Conservation (phyloP, 768 basidiomycete genomes). For the Calocera viscosa region DNA sequence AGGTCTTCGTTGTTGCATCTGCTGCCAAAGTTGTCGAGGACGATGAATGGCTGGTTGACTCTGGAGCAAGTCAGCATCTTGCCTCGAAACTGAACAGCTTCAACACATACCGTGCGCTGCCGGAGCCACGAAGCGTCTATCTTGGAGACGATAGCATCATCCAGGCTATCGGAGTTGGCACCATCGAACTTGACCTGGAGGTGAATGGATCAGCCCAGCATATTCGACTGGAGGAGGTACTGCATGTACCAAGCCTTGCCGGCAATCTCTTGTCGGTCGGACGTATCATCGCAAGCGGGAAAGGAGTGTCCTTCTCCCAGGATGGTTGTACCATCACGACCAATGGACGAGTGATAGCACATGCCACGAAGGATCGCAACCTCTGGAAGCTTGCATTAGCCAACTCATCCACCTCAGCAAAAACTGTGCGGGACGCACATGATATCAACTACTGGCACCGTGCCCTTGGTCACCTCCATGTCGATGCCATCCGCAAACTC, state of each 20-base stretch:
- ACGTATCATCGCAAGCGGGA: neutral
- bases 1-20: neutral
- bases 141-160: neutral
- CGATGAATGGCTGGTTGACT: neutral
- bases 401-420: neutral
- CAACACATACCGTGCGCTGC: neutral
- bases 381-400: neutral
- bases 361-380: neutral
- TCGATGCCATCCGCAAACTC: neutral
- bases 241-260: neutral
- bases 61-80: neutral
- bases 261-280: neutral
- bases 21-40: neutral
- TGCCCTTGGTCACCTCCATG: neutral
- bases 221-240: neutral
- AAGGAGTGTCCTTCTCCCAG: neutral
- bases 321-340: neutral
- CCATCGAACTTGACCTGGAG: neutral
- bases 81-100: neutral
- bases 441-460: neutral
- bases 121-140: neutral
- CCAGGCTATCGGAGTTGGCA: neutral
- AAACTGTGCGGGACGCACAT: neutral
- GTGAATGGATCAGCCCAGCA: neutral
- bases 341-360: neutral